These are phyloP conservation scores for Terfezia claveryi DNA, from an alignment of 495 filamentous ascomycete species.

Conservation along the genomic window DNA sequence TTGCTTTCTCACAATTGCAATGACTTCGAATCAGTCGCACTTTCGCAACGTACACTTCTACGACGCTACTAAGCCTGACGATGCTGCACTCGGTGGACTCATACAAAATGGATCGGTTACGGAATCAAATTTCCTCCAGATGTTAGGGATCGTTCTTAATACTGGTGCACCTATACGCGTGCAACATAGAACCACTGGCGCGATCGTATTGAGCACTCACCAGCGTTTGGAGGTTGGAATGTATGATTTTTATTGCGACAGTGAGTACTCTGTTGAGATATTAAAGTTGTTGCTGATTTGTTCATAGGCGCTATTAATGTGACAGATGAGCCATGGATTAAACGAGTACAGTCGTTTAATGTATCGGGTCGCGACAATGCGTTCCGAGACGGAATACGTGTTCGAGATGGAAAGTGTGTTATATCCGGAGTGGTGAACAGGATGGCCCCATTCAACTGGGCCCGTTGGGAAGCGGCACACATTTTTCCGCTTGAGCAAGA, in stretches of 20 bases:
- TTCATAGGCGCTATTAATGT: slow-evolving; percentile 4
- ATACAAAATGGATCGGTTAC: no score
- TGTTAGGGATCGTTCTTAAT: slow-evolving; percentile 13
- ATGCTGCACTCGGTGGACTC: slow-evolving; percentile 7
- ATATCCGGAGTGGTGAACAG: slow-evolving; percentile 7
- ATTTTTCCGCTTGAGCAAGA: no score
- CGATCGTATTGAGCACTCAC: slow-evolving; percentile 1
- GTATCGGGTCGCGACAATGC: slow-evolving; percentile 8
- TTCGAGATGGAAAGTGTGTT: slow-evolving; percentile 10
- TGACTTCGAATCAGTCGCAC: slow-evolving; percentile 1
- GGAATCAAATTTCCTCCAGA: slow-evolving; percentile 13
- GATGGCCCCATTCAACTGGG: slow-evolving; percentile 6
- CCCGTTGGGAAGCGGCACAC: slow-evolving; percentile 5
- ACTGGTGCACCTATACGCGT: slow-evolving; percentile 1
- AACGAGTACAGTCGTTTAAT: slow-evolving; percentile 7
- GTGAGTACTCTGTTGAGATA: slow-evolving; percentile 1
- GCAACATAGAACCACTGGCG: slow-evolving; percentile 1
- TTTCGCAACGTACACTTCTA: slow-evolving; percentile 9
- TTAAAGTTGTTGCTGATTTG: slow-evolving; percentile 3
- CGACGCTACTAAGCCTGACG: slow-evolving; percentile 2
- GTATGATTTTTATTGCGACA: slow-evolving; percentile 7
- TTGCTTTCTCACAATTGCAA: no score
- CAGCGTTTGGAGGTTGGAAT: neutral
- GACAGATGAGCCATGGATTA: slow-evolving; percentile 4
- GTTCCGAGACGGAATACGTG: slow-evolving; percentile 10